These are phyloP conservation scores for Stachybotrys echinatus DNA, from an alignment of 2,329 filamentous ascomycete genomes.

Conservation along the genomic window DNA sequence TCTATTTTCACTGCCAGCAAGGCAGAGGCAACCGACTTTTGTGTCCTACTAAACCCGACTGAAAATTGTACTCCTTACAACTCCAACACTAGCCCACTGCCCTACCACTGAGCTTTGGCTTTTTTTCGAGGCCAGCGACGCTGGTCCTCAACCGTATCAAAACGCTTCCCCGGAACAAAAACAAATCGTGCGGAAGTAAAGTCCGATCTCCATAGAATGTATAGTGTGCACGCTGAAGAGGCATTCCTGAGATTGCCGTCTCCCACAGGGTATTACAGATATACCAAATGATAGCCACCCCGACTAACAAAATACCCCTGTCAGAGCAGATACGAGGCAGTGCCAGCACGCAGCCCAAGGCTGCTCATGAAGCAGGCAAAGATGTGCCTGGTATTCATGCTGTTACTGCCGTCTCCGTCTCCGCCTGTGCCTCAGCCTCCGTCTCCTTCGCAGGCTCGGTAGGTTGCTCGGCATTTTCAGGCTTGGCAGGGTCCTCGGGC, in stretches of 20 bases:
- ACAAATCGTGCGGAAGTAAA: background rate
- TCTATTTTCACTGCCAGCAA: background rate
- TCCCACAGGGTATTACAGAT: conserved; percentile 22
- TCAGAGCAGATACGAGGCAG: background rate
- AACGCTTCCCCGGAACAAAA: background rate
- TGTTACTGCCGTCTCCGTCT: background rate
- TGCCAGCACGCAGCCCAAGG: too few species aligned
- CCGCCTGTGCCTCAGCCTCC: too few species aligned
- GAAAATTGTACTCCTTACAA: background rate
- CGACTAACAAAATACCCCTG: background rate
- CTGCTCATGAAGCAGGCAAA: too few species aligned
- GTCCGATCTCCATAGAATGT: background rate
- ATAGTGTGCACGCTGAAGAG: background rate
- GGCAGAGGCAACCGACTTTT: background rate
- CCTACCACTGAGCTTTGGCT: too few species aligned
- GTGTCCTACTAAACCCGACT: background rate
- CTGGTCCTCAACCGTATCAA: background rate
- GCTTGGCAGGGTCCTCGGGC: background rate
- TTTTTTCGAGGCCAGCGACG: background rate
- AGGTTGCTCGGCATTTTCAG: background rate
- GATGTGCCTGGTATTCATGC: too few species aligned
- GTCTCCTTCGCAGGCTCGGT: background rate
- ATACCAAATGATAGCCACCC: conserved; percentile 11
- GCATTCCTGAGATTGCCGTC: conserved; percentile 4
- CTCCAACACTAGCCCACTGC: background rate